phyloP scores from a whole-genome alignment of 2,329 filamentous ascomycete species.

The Neofusicoccum laricinum region DNA sequence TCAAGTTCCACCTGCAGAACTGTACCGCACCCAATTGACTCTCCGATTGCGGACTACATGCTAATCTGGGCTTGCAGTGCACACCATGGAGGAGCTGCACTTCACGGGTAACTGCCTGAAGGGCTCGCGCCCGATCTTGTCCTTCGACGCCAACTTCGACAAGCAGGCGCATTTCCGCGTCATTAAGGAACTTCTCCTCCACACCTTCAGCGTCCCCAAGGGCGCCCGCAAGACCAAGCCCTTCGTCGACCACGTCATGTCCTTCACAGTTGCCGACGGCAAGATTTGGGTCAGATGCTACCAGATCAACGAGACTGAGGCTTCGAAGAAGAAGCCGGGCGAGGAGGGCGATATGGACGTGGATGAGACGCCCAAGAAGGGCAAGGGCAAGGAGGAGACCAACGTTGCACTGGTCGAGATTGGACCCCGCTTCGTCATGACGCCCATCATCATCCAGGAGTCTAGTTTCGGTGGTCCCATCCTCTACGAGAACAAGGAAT shows the following conservation, averaged over 20 bases:
- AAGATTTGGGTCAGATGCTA: slow-evolving; percentile 97
- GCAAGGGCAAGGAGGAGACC: slow-evolving; percentile 55
- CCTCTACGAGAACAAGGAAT: slow-evolving; percentile 98
- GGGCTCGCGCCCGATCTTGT: slow-evolving; percentile 84
- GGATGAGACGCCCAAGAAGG: slow-evolving; percentile 34
- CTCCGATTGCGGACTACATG: not conserved
- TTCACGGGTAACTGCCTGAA: slow-evolving; percentile 97
- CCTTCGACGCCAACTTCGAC: slow-evolving; percentile 87
- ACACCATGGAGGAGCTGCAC: slow-evolving; percentile 95
- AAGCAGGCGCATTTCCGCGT: slow-evolving; percentile 74
- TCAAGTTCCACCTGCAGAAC: slow-evolving; percentile 78
- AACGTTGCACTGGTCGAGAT: slow-evolving; percentile 88
- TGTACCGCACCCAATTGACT: slow-evolving; percentile 37
- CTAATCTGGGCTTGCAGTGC: slow-evolving; percentile 51
- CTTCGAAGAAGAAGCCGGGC: slow-evolving; percentile 39
- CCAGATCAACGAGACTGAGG: slow-evolving; percentile 81
- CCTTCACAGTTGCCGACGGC: slow-evolving; percentile 83
- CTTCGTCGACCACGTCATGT: slow-evolving; percentile 93
- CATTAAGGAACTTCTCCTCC: slow-evolving; percentile 85
- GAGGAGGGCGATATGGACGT: slow-evolving; percentile 36
- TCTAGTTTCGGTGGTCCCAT: slow-evolving; percentile 93
- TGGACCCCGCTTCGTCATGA: slow-evolving; percentile 87
- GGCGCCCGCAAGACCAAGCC: slow-evolving; percentile 87
- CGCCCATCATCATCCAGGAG: slow-evolving; percentile 92
- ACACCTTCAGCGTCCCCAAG: slow-evolving; percentile 89